Conservation (phyloP, 306 rosid genomes). For the Vicia villosa region DNA sequence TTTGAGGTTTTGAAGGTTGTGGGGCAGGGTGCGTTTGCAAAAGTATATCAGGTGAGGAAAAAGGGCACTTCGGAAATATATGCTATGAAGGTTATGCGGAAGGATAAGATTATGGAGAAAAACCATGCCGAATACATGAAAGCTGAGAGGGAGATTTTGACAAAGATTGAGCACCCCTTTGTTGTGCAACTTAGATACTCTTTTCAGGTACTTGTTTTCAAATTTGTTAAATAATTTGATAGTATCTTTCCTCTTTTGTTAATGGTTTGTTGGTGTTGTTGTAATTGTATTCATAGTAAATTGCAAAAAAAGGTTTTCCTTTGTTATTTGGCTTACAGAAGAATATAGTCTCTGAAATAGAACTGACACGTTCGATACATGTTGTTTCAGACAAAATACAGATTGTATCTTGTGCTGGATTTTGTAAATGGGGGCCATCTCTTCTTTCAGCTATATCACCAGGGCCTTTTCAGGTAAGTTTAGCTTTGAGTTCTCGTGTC, state of each 20-base stretch:
- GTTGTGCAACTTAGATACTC: constrained; percentile 94
- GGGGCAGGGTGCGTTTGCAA: constrained; percentile 97
- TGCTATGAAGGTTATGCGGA: constrained; percentile 99
- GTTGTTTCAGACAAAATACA: constrained; percentile 81
- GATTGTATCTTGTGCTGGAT: constrained; percentile 92
- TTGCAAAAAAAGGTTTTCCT: neutral
- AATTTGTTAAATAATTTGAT: constrained; percentile 8
- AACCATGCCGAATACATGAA: constrained; percentile 96
- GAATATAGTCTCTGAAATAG: neutral
- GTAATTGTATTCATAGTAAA: too few species aligned
- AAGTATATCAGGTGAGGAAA: constrained; percentile 91
- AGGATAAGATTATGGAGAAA: constrained; percentile 95
- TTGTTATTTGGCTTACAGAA: constrained; percentile 9
- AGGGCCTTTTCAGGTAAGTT: constrained; percentile 86
- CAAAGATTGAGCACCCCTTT: constrained; percentile 83
- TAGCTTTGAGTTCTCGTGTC: constrained; percentile 8
- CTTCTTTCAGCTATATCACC: constrained; percentile 94
- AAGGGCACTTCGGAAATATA: constrained; percentile 87
- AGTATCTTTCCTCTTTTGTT: neutral
- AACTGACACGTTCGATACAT: constrained; percentile 7
- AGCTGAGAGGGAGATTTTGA: constrained; percentile 93
- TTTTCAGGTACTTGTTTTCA: constrained; percentile 68
- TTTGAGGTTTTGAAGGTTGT: constrained; percentile 96
- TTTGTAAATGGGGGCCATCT: constrained; percentile 97
- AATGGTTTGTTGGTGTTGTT: neutral